Conservation (phyloP, 768 basidiomycete genomes). For the Atractiella rhizophila region DNA sequence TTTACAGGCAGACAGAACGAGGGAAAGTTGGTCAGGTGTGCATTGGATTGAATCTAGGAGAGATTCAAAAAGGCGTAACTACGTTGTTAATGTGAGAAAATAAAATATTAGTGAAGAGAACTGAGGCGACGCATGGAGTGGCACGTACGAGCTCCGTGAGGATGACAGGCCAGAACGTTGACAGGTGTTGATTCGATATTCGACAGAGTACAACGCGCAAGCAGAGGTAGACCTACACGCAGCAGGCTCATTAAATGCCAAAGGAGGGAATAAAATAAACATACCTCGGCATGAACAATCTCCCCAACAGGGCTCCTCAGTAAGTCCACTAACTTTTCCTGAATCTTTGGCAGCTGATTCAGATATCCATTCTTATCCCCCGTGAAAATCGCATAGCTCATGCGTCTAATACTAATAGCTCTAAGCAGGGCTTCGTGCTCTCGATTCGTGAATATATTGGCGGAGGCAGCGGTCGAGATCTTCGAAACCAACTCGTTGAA, state of each 20-base stretch:
- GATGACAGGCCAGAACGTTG: slow-evolving; percentile 90
- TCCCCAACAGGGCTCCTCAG: slow-evolving; percentile 51
- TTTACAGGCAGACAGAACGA: slow-evolving; percentile 73
- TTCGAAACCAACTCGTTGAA: slow-evolving; percentile 46
- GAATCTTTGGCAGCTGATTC: slow-evolving; percentile 69
- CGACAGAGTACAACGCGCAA: slow-evolving; percentile 74
- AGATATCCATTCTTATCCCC: slow-evolving; percentile 81
- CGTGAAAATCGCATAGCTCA: slow-evolving; percentile 62
- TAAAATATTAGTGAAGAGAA: neutral
- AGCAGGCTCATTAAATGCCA: neutral
- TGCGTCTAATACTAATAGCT: slow-evolving; percentile 58
- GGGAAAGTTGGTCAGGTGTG: slow-evolving; percentile 60
- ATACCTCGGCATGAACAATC: slow-evolving; percentile 68
- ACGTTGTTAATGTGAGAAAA: too few relatives aligned
- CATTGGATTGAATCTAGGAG: slow-evolving; percentile 41
- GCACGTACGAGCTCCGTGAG: slow-evolving; percentile 57
- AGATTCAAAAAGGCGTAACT: slow-evolving; percentile 81
- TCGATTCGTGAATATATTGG: slow-evolving; percentile 84
- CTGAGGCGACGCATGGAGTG: neutral
- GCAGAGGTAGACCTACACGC: slow-evolving; percentile 42
- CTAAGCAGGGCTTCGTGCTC: slow-evolving; percentile 78
- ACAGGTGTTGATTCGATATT: slow-evolving; percentile 65
- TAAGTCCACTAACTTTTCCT: slow-evolving; percentile 87
- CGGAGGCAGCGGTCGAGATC: slow-evolving; percentile 45
- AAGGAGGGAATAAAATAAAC: neutral